phyloP scores from a whole-genome alignment of 805 yeast genomes.

The Candida manassasensis region DNA sequence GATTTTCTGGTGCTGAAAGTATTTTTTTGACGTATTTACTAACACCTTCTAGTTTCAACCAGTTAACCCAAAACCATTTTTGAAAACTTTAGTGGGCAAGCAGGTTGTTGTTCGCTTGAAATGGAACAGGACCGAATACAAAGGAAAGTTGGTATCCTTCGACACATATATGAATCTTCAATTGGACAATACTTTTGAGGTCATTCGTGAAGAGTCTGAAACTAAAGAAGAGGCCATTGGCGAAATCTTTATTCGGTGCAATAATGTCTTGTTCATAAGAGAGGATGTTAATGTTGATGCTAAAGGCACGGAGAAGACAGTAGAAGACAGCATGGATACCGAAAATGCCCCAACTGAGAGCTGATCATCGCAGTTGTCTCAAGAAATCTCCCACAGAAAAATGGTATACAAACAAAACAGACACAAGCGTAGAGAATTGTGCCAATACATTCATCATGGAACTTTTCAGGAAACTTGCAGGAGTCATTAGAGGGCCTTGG shows the following conservation, averaged over 20 bases:
- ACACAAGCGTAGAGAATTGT: no score
- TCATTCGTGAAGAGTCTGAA: slow-evolving; percentile 43
- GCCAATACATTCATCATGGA: no score
- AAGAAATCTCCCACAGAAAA: no score
- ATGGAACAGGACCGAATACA: slow-evolving; percentile 87
- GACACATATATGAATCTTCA: slow-evolving; percentile 93
- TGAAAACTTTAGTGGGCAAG: slow-evolving; percentile 68
- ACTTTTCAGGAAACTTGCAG: no score
- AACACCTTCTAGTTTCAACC: slow-evolving; percentile 44
- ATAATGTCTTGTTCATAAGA: slow-evolving; percentile 78
- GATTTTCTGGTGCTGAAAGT: no score
- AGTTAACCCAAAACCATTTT: slow-evolving; percentile 85
- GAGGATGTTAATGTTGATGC: slow-evolving; percentile 26
- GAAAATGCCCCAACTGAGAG: neutral
- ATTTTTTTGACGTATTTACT: slow-evolving; percentile 4
- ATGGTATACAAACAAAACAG: no score
- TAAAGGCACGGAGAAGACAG: no score
- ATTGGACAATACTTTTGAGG: slow-evolving; percentile 51
- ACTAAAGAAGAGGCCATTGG: slow-evolving; percentile 42
- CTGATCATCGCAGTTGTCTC: no score
- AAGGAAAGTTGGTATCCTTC: slow-evolving; percentile 69
- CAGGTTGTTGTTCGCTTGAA: slow-evolving; percentile 75
- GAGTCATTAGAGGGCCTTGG: no score
- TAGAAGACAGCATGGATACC: neutral
- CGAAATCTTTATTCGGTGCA: slow-evolving; percentile 84